phyloP scores from a whole-genome alignment of 2,329 filamentous ascomycete species.

The Claviceps capensis region DNA sequence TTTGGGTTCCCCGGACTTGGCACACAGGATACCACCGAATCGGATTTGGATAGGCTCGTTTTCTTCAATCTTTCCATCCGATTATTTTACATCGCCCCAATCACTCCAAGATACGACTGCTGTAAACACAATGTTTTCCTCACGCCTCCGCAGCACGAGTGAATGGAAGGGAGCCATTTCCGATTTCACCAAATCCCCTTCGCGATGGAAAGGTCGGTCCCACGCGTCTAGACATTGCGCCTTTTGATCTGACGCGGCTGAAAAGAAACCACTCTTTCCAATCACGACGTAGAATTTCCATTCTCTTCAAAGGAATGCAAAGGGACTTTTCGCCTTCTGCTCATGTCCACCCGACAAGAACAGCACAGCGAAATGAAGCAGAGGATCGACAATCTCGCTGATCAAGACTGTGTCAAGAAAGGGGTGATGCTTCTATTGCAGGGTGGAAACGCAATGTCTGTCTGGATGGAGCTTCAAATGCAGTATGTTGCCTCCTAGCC shows the following conservation, averaged over 20 bases:
- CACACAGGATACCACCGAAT: neutral
- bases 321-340: constrained; percentile 22
- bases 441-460: constrained; percentile 16
- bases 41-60: neutral
- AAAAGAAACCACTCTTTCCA: constrained; percentile 24
- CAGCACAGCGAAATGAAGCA: constrained; percentile 13
- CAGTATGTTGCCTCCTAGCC: constrained; percentile 18
- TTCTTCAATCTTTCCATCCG: too few relatives aligned
- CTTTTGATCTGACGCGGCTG: constrained; percentile 10
- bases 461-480: constrained; percentile 30
- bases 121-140: constrained; percentile 20
- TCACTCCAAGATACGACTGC: neutral
- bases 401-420: constrained; percentile 22
- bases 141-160: constrained; percentile 22
- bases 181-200: constrained; percentile 11
- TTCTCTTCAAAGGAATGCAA: constrained; percentile 9
- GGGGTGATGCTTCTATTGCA: constrained; percentile 32
- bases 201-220: constrained; percentile 15
- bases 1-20: neutral
- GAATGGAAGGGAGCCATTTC: constrained; percentile 21
- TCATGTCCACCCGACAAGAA: constrained; percentile 26
- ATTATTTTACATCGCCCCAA: neutral
- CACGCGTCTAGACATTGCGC: neutral
- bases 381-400: constrained; percentile 27
- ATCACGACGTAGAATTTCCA: constrained; percentile 32